These are phyloP conservation scores for Lagerstroemia speciosa DNA, from an alignment of 345 rosid species.

Conservation along the genomic window DNA sequence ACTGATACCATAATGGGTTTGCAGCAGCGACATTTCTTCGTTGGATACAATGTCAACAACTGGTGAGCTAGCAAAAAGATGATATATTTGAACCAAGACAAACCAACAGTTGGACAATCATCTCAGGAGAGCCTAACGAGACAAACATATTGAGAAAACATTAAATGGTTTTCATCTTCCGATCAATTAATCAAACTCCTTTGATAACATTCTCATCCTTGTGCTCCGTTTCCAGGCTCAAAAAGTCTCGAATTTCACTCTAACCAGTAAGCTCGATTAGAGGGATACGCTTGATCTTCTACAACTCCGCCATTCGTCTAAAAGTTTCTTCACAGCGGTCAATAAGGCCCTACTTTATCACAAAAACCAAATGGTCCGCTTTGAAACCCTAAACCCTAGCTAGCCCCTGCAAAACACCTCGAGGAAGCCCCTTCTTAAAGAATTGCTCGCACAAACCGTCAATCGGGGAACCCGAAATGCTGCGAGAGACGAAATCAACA, in stretches of 20 bases:
- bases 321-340: background rate
- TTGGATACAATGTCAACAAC: background rate
- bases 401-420: background rate
- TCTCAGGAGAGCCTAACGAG: too few species aligned
- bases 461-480: background rate
- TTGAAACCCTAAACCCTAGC: conserved; percentile 24
- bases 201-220: too few species aligned
- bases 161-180: too few species aligned
- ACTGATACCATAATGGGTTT: background rate
- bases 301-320: background rate
- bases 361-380: background rate
- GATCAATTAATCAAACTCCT: too few species aligned
- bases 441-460: background rate
- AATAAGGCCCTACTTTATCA: background rate
- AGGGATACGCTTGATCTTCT: background rate
- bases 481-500: background rate
- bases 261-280: background rate
- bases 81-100: background rate
- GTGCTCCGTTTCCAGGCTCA: too few species aligned
- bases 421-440: background rate
- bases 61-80: background rate
- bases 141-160: too few species aligned
- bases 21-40: background rate
- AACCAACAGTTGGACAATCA: too few species aligned
- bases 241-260: background rate